Conservation (phyloP, 1,284 basidiomycete genomes). For the Psilocybe mexicana region DNA sequence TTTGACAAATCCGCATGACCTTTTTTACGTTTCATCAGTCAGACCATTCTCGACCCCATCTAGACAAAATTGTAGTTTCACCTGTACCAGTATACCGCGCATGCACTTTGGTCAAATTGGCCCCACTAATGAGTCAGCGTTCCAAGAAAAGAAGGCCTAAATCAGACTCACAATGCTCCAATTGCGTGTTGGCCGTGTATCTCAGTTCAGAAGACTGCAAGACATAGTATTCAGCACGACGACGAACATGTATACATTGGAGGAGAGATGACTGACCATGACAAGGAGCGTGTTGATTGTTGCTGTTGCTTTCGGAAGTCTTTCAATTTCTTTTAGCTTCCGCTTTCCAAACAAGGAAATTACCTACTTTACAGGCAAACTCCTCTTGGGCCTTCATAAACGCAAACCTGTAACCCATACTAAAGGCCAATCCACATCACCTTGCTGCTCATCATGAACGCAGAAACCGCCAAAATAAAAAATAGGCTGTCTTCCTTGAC, state of each 20-base stretch:
- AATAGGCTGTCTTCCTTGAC: constrained; percentile 52
- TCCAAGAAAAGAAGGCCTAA: constrained; percentile 3
- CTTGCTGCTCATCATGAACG: constrained; percentile 43
- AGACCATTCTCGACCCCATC: neutral
- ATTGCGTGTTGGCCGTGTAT: constrained; percentile 92
- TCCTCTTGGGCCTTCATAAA: neutral
- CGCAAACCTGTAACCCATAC: neutral
- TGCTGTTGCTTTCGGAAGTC: constrained; percentile 28
- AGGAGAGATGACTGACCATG: constrained; percentile 48
- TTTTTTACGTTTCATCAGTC: constrained; percentile 24
- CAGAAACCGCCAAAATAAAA: constrained; percentile 56
- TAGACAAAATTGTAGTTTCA: constrained; percentile 35
- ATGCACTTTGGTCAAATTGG: constrained; percentile 62
- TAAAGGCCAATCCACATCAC: neutral
- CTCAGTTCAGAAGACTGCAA: constrained; percentile 81
- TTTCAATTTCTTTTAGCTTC: constrained; percentile 10
- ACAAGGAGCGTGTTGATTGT: constrained; percentile 30
- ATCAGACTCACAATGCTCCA: constrained; percentile 78
- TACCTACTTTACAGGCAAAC: neutral
- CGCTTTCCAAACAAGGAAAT: constrained; percentile 16
- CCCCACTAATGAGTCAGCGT: neutral
- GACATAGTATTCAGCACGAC: constrained; percentile 1
- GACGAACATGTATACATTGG: constrained; percentile 11
- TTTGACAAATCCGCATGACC: constrained; percentile 95
- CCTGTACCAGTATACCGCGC: constrained; percentile 95